Conservation (phyloP, 306 rosid species). For the Fagus sylvatica region DNA sequence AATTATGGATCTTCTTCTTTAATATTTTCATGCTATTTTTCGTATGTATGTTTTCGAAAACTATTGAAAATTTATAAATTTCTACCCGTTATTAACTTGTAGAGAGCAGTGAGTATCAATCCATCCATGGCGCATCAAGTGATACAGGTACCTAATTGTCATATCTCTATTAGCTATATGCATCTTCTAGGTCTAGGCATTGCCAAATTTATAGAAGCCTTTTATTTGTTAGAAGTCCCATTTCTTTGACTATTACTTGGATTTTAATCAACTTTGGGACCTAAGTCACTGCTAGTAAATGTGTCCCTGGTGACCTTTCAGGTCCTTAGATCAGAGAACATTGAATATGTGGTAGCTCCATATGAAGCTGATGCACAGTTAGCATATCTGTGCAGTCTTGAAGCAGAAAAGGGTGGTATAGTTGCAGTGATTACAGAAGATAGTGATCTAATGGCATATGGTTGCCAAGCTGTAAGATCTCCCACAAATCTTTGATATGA, state of each 20-base stretch:
- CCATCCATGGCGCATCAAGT: slow-evolving; percentile 72
- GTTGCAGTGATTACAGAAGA: slow-evolving; percentile 78
- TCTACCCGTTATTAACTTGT: slow-evolving; percentile 22
- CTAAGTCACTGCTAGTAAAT: background rate
- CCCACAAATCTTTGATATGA: slow-evolving; percentile 38
- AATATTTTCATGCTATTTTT: background rate
- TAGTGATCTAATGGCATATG: slow-evolving; percentile 75
- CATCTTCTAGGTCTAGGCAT: background rate
- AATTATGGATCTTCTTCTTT: background rate
- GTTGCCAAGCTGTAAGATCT: slow-evolving; percentile 90
- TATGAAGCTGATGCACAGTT: slow-evolving; percentile 98
- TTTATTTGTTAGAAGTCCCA: background rate
- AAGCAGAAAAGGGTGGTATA: slow-evolving; percentile 65
- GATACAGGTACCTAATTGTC: slow-evolving; percentile 59
- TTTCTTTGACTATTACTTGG: background rate
- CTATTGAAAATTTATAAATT: background rate
- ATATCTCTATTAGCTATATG: background rate
- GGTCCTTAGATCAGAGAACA: slow-evolving; percentile 70
- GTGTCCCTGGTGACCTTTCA: slow-evolving; percentile 30
- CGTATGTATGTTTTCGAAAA: background rate
- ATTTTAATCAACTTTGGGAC: background rate
- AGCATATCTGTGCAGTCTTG: slow-evolving; percentile 70
- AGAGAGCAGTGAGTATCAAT: slow-evolving; percentile 85
- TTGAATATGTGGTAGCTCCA: slow-evolving; percentile 95
- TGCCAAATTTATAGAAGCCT: background rate